Percentiles rank a stretch among this genome's conserved stretches.
These are phyloP conservation scores for Diaporthe ilicicola DNA, from an alignment of 2,329 filamentous ascomycete genomes.

Conservation along the genomic window DNA sequence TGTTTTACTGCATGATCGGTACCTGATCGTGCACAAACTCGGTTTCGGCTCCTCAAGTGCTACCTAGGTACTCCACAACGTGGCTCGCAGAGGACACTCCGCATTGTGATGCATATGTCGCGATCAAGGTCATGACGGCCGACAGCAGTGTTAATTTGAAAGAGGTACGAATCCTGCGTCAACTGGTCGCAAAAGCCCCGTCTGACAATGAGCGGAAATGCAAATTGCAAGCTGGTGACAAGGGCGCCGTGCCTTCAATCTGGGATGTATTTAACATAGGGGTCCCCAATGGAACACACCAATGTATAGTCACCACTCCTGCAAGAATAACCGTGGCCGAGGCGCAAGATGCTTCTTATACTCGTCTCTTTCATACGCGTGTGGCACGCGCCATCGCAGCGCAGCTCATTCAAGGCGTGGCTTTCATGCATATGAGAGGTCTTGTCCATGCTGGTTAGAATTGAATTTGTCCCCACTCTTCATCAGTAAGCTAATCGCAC, in stretches of 20 bases:
- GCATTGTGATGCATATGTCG: not conserved
- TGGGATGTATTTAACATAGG: conserved; percentile 5
- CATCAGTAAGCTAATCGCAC: too few relatives aligned
- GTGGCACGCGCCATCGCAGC: conserved; percentile 15
- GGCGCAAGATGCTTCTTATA: conserved; percentile 20
- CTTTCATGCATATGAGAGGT: conserved; percentile 25
- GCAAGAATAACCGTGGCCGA: conserved; percentile 10
- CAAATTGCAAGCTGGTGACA: not conserved
- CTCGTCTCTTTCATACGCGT: not conserved
- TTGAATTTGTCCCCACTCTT: too few relatives aligned
- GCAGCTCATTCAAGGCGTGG: conserved; percentile 11
- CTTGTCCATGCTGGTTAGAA: not conserved
- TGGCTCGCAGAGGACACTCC: not conserved
- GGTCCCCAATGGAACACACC: conserved; percentile 7
- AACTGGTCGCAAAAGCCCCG: not conserved
- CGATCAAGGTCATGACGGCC: conserved; percentile 8
- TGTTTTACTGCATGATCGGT: conserved; percentile 2
- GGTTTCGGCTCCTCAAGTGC: conserved; percentile 23
- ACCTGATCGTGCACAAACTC: conserved; percentile 22
- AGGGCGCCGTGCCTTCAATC: not conserved
- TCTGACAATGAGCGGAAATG: too few relatives aligned
- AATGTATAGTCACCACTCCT: not conserved
- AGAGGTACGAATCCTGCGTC: not conserved
- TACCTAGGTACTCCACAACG: conserved; percentile 19
- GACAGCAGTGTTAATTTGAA: not conserved